Conservation (phyloP, 805 yeast genomes). For the Wickerhamiella azymoides region DNA sequence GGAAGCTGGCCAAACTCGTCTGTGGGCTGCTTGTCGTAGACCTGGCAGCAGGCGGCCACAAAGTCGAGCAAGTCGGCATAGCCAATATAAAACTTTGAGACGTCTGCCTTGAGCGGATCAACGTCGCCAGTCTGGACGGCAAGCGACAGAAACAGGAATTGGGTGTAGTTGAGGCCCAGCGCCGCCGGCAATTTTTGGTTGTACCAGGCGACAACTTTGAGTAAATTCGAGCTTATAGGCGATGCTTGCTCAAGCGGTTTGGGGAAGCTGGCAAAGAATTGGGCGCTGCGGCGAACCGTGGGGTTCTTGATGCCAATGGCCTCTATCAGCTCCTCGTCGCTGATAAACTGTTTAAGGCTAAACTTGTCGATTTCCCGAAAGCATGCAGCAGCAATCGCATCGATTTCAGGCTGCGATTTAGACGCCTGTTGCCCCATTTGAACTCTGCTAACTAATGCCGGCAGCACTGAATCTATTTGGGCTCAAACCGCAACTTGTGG, state of each 20-base stretch:
- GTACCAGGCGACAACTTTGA: constrained; percentile 12
- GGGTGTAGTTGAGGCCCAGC: constrained; percentile 2
- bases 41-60: constrained; percentile 12
- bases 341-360: background rate
- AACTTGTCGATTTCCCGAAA: constrained; percentile 3
- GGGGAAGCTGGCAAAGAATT: constrained; percentile 10
- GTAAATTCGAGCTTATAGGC: background rate
- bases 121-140: constrained; percentile 1
- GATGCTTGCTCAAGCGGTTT: background rate
- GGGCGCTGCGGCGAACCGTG: constrained; percentile 14
- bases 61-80: constrained; percentile 14
- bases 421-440: constrained; percentile 7
- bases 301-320: background rate
- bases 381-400: background rate
- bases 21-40: constrained; percentile 13
- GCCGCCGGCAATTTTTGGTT: constrained; percentile 11
- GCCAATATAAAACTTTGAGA: constrained; percentile 10
- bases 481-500: background rate
- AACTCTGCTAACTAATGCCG: background rate
- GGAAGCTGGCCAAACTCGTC: background rate
- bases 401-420: background rate
- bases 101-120: background rate
- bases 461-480: constrained; percentile 3
- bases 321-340: constrained; percentile 2
- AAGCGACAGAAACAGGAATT: constrained; percentile 13